These are phyloP conservation scores for Ogataea trehaloabstinens DNA, from an alignment of 805 yeast species.

Conservation along the genomic window DNA sequence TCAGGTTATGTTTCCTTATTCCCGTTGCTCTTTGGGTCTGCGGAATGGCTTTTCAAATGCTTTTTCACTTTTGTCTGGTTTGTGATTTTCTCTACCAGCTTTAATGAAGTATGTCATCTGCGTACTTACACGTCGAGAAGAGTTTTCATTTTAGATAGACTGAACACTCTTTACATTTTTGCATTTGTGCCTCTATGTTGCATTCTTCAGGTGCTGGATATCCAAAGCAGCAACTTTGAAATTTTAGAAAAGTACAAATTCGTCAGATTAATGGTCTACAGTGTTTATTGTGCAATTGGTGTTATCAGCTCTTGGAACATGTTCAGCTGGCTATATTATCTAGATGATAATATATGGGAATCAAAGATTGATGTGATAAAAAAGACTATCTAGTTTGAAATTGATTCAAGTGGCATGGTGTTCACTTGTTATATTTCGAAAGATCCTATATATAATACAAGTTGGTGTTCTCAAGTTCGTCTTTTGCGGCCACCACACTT, in stretches of 20 bases:
- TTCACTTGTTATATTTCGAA: not conserved
- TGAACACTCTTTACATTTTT: constrained; percentile 62
- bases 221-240: constrained; percentile 53
- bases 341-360: constrained; percentile 72
- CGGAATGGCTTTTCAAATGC: constrained; percentile 75
- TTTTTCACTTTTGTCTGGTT: constrained; percentile 84
- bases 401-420: too few species aligned
- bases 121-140: constrained; percentile 40
- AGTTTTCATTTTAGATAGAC: constrained; percentile 68
- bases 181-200: constrained; percentile 66
- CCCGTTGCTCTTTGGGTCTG: constrained; percentile 79
- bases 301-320: constrained; percentile 85
- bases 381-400: constrained; percentile 3
- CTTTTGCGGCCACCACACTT: not conserved
- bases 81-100: constrained; percentile 67
- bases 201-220: constrained; percentile 41
- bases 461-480: not conserved
- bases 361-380: constrained; percentile 10
- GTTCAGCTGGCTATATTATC: constrained; percentile 82
- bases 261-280: constrained; percentile 73
- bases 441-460: not conserved
- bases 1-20: constrained; percentile 86
- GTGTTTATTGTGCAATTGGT: constrained; percentile 86
- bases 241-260: constrained; percentile 65
- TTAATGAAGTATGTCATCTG: constrained; percentile 61